Evolutionary conservation across 805 yeast species (phyloP), one percentile per base, ranked within the genome.

Genomic region (Saturnispora hagleri): DNA sequence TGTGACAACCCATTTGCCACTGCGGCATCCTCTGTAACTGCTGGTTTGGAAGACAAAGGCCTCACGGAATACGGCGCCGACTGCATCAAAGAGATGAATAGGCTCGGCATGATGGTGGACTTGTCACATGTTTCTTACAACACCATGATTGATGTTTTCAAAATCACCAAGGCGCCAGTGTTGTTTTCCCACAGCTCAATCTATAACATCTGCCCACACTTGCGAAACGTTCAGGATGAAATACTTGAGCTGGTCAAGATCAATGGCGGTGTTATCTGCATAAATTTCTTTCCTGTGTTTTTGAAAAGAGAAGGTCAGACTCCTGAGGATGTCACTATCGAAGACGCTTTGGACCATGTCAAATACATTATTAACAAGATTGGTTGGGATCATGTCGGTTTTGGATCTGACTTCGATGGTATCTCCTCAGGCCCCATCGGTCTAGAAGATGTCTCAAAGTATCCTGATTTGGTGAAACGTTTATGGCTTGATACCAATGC

Each of bases 1-100:
- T 76, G 81, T 62, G 80, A 77, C 55, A 77, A 77, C 54, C 80
- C 81, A 5, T 77, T 75, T 62, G 81, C 81, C 2, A 76, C 80
- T 13, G 78, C 81, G 12, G 80, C 81, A 7, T 68, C 75, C 5
- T 69, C 77, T 0, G 69, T 72, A 5, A 57, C 74, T 17, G 78
- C 69, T 18, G 80, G 80, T 1, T 63, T 66, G 41, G 68, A 65
- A 7, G 81, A 76, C 56, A 59, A 59, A 20, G 81, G 81, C 0
- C 62, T 77, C 44, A 66, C 76, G 9, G 62, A 63, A 0, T 72
- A 53, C 53, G 82, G 81, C 24, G 58, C 45, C 7, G 66, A 66
- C 20, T 72, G 77, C 55, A 60, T 76, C 27, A 57, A 54, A 42
- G 81, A 77, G 57, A 75, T 77, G 80, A 76, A 77, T 58, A 65